These are phyloP conservation scores for Jatropha podagrica DNA, from an alignment of 441 rosid species.

Conservation along the genomic window DNA sequence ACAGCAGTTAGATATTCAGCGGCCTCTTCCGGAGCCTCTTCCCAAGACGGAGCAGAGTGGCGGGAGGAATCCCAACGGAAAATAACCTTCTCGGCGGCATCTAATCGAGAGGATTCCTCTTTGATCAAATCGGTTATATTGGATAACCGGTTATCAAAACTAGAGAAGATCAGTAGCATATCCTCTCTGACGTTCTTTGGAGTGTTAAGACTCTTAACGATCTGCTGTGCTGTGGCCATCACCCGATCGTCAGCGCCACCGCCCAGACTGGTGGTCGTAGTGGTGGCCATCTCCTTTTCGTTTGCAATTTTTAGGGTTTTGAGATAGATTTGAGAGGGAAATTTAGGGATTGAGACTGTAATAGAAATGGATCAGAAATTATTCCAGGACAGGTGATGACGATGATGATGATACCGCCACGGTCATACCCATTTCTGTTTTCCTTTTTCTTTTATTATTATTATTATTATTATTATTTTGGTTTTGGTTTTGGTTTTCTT, in stretches of 20 bases:
- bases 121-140: conserved; percentile 68
- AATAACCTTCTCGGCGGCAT: conserved; percentile 40
- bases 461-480: too few species aligned
- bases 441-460: too few species aligned
- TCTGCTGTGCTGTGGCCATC: conserved; percentile 96
- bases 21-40: conserved; percentile 67
- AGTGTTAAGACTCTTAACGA: conserved; percentile 89
- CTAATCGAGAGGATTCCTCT: conserved; percentile 45
- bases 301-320: conserved; percentile 17
- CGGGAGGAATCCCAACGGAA: conserved; percentile 48
- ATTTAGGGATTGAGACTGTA: neutral
- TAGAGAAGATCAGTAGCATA: conserved; percentile 90
- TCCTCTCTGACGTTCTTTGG: conserved; percentile 90
- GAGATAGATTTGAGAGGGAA: neutral
- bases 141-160: conserved; percentile 94
- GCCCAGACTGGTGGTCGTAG: conserved; percentile 38
- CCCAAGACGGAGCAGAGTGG: conserved; percentile 50
- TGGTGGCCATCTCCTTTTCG: conserved; percentile 28
- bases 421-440: neutral
- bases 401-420: neutral
- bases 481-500: too few species aligned
- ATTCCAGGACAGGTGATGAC: too few species aligned
- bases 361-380: neutral
- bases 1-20: conserved; percentile 67
- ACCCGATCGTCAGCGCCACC: conserved; percentile 87